These are phyloP conservation scores for Boletus semigastroideus DNA, from an alignment of 1,284 basidiomycete species.

Conservation along the genomic window DNA sequence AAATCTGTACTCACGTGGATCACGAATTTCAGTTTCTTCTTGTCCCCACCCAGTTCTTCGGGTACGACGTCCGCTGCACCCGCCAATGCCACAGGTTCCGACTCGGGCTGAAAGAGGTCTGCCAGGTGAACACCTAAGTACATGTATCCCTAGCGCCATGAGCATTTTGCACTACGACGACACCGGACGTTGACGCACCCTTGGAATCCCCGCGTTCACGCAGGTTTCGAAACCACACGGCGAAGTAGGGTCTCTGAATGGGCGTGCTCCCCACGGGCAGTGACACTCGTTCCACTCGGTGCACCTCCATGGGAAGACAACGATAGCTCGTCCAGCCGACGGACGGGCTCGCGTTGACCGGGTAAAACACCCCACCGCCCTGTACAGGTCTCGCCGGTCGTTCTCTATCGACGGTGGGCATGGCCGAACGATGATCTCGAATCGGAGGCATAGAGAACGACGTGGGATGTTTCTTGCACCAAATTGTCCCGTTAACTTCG, in stretches of 20 bases:
- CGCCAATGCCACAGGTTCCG: not conserved
- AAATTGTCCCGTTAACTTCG: not conserved
- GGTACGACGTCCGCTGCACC: constrained; percentile 3
- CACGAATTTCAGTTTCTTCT: not conserved
- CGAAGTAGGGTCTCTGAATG: no score
- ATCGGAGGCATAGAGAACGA: not conserved
- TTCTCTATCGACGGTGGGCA: not conserved
- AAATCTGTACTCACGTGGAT: constrained; percentile 15
- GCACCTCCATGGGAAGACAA: not conserved
- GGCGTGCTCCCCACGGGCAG: no score
- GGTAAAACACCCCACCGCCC: not conserved
- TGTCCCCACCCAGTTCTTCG: not conserved
- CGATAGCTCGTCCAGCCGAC: no score
- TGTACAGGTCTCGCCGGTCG: no score
- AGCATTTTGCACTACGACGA: not conserved
- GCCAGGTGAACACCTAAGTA: constrained; percentile 2
- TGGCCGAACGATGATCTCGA: not conserved
- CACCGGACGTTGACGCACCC: constrained; percentile 6
- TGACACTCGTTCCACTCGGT: constrained; percentile 2
- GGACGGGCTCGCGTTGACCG: no score
- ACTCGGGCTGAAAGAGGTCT: not conserved
- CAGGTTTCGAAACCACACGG: not conserved
- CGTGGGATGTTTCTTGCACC: not conserved
- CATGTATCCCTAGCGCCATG: not conserved
- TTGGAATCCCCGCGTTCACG: not conserved